Evolutionary conservation across 2,329 filamentous ascomycete genomes (phyloP), one percentile per base, ranked within the genome.

Genomic region (Lasiodiplodia hormozganensis): DNA sequence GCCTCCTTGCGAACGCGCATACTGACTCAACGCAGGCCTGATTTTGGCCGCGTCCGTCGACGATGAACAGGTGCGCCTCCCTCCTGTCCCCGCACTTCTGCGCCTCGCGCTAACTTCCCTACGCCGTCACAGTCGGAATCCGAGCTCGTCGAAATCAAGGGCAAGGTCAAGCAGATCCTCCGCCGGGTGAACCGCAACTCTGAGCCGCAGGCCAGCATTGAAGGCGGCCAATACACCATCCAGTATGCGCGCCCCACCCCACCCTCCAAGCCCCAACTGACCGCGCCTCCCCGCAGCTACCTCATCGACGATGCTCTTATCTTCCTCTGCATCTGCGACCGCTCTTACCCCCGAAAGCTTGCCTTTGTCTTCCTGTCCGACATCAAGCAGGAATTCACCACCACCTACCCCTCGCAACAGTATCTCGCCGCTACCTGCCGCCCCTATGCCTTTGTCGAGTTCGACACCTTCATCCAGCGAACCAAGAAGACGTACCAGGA

Each of bases 341-440:
- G 89, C 69, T 93, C 93, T 68, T 99, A 98, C 85, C 95, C 96
- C 69, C 95, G 96, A 82, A 98, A 99, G 83, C 92, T 99, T 60
- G 95, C 96, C 77, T 97, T 99, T 82, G 97, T 95, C 70, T 99
- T 98, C 87, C 93, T 99, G 70, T 89, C 93, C 74, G 96, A 99
- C 84, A 88, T 99, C 67, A 88, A 92, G 69, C 88, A 89, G 80
- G 96, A 99, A 84, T 99, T 99, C 85, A 90, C 90, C 71, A 94
- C 89, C 72, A 94, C 91, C 68, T 96, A 99, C 85, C 87, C 90
- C 58, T 78, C 87, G 21, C 78, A 85, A 68, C 91, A 96, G 82
- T 90, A 97, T 74, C 88, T 91, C 76, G 89, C 87, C 52, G 88
- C 92, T 0, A 84, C 85, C 40, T 88, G 96, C 72, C 92, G 95